Base-by-base conservation (phyloP, 164 flowering plant genomes). In the Stephania yunnanensis region DNA sequence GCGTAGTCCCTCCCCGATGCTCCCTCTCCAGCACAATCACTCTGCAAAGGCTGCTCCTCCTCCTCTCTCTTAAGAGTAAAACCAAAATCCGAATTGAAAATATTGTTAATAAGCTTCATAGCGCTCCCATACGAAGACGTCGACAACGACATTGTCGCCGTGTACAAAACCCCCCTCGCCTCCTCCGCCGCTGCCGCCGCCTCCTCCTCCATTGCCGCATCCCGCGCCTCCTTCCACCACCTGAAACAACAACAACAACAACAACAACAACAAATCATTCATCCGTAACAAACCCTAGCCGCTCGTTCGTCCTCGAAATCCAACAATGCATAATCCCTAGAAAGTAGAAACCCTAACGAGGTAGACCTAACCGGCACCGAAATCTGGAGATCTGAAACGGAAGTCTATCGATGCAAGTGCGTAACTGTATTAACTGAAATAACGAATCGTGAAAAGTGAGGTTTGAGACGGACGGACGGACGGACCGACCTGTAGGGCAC, bases 171-270 rank as follows among this genome's bases (percentile, higher is more conserved):
- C 80, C 90, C 97, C 76, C 70, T 83, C 75, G 78, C 84, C 82
- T 55, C 83, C 75, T 87, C 87, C 12, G 78, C 76, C 42, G 42
- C 42, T 4, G 78, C 76, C 25, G 25, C 76, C 42, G 42, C 42
- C 42, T 78, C 76, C 65, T 80, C 87, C 44, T 74, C 74, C 50
- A 61, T 70, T 1, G 83, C 68, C 64, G 86, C 72, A 46, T 83
- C 88, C 36, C 86, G 89, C 5, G 96, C 94, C 75, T 93, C 97
- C 80, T 84, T 93, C 98, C 98, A 95, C 99, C 99, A 93, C 84
- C 99, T 95, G 82, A 72, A 79, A 79, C 29, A 36, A 36, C 42
- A 36, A 25, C 25, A 25, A 25, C 25, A 25, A 25, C 25, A 25
- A 25, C 25, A 25, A 25, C 25, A 25, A 25, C 25, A 25, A 25